Evolutionary conservation across 345 rosid species (phyloP), one percentile per base, ranked within the genome.

Genomic region (Camelina laxa): DNA sequence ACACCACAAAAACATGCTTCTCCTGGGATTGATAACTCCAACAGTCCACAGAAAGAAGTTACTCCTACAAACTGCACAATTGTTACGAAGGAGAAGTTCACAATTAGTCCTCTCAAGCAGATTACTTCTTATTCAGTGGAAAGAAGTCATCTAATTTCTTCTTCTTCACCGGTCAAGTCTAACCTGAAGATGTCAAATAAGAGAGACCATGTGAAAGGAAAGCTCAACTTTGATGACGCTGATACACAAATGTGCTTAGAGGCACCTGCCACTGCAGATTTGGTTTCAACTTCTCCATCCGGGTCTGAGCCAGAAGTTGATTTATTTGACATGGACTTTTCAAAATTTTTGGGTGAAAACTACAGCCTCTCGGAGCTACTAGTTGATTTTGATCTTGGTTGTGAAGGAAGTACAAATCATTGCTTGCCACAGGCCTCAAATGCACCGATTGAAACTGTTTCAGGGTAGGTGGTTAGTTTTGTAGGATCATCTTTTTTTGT

Each of bases 131-230:
- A 87, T 85, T 80, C 85, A 13, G 75, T 91, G 58, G 91, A 94
- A 80, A 89, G 89, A 66, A 90, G 86, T 75, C 91, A 75, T 36
- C 83, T 85, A 60, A 67, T 87, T 70, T 87, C 94, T 70, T 81
- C 91, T 60, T 81, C 89, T 19, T 88, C 94, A 10, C 96, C 97
- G 4, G 73, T 67, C 70, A 87, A 90, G 82, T 38, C 86, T 6
- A 81, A 82, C 31, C 49, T 68, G 0, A 51, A 51, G 30, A 51
- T 72, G 55, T 73, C 64, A 42, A 80, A 57, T 65, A 88, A 77
- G 85, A 85, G 93, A 76, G 90, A 84, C 72, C 83, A 82, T 73
- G 93, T 90, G 19, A 94, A 84, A 71, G 91, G 96, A 72, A 90
- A 88, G 81, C 86, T 94, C 35, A 91, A 90, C 72, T 94, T 91